Evolutionary conservation across 148 eudicot genomes (phyloP).

Genomic region (Cornus florida): DNA sequence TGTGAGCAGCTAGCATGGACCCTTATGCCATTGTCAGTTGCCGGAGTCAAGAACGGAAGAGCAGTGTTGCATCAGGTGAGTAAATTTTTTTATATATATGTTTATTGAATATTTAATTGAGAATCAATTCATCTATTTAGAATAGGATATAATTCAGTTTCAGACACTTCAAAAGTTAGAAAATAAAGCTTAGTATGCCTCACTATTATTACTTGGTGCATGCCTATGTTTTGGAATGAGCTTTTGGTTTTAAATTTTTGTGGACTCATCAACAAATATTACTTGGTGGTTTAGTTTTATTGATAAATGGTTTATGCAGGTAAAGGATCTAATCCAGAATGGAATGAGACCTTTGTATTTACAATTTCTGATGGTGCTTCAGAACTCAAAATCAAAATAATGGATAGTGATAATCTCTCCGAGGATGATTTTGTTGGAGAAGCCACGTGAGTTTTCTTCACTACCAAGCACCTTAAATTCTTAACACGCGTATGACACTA

Average conservation of each 20-base stretch:
- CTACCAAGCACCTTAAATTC: no score
- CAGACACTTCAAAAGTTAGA: neutral
- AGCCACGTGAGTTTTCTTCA: conserved; percentile 35
- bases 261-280: neutral
- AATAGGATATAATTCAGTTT: neutral
- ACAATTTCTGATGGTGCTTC: conserved; percentile 40
- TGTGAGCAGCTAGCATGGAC: conserved; percentile 60
- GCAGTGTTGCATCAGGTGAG: conserved; percentile 69
- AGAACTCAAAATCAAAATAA: conserved; percentile 52
- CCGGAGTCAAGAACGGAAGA: conserved; percentile 73
- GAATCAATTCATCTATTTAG: neutral
- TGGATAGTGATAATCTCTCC: conserved; percentile 58
- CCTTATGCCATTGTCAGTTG: conserved; percentile 69
- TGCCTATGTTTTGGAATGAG: neutral
- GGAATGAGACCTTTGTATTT: conserved; percentile 85
- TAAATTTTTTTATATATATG: neutral
- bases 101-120: neutral
- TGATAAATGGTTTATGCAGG: conserved; percentile 39
- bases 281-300: neutral
- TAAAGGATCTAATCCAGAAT: conserved; percentile 58
- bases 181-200: neutral
- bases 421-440: conserved; percentile 70
- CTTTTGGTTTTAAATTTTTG: neutral
- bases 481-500: no score
- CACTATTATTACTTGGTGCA: neutral